Evolutionary conservation across 176 grass and related monocot genomes (phyloP), one percentile per base, ranked within the genome.

Genomic region (Rhipidocladum racemiflorum): DNA sequence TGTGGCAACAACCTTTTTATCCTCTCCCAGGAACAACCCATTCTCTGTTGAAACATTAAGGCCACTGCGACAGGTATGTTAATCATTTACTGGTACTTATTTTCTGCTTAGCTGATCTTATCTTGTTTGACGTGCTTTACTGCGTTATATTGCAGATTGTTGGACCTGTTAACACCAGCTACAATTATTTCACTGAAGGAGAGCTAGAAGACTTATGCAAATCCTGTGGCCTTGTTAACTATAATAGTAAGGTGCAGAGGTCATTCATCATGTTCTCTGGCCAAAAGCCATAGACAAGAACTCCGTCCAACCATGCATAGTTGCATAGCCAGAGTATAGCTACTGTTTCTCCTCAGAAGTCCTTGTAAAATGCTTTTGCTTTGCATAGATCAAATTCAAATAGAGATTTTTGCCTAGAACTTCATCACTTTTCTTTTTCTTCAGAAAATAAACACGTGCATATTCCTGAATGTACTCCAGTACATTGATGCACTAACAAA

Each of bases 201-300:
- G 95, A 94, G 89, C 88, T 98, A 18, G 81, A 94, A 61, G 95
- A 98, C 55, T 87, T 94, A 48, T 94, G 95, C 84, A 93, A 44
- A 76, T 93, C 92, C 2, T 97, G 95, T 20, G 95, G 95, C 45
- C 89, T 98, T 29, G 77, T 94, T 35, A 94, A 98, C 63, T 98
- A 94, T 48, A 86, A 75, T 61, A 91, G 88, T 53, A 94, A 92
- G 46, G 90, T 98, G 46, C 84, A 87, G 77, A 84, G 83, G 75
- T 67, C 95, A 10, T 98, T 98, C 71, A 98, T 98, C 78, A 98
- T 98, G 92, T 98, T 98, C 72, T 98, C 95, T 10, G 90, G 92
- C 43, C 90, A 94, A 66, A 98, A 98, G 72, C 88, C 95, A 1
- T 94, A 83, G 56, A 17, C 12, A 55, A 28, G 25, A 46, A 74